Base-by-base conservation (phyloP, 108 stramenopile species). In the Parmales sp. region DNA sequence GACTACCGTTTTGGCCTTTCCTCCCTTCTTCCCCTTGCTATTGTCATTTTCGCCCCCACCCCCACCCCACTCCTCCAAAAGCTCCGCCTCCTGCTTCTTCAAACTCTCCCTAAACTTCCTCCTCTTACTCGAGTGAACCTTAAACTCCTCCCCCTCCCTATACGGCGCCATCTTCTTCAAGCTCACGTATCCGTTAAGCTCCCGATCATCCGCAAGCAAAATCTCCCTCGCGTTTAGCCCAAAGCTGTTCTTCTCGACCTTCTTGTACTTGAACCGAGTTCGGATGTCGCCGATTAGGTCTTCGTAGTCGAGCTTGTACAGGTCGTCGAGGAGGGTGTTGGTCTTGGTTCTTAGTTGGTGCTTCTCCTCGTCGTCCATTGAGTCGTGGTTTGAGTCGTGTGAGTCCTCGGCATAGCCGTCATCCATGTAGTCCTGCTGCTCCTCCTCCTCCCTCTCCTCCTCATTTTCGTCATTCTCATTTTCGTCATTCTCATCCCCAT, bases 221-320 rank as follows among this genome's bases (percentile, higher is more conserved):
- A 99, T 95, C 69, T 98, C 97, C 67, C 94, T 89, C 18, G 91
- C 76, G 18, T 85, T 80, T 65, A 99, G 75, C 4, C 98, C 98
- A 72, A 85, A 99, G 71, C 74, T 82, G 66, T 97, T 93, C 11
- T 78, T 45, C 39, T 89, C 87, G 4, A 99, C 98, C 41, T 85
- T 72, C 5, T 92, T 81, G 78, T 98, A 99, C 72, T 96, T 97
- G 85, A 99, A 99, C n/a, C 96, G 86, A 3, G 90, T 91, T 19
- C 92, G 94, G 82, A 94, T 83, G 39, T 88, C 96, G 9, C 90
- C 97, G 66, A 98, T 87, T 65, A 97, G 89, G 68, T 99, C 98
- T 72, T 99, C 98, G 74, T 97, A 99, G 77, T 97, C 98, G 8
- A 99, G 88, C 70, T 94, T 93, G 83, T 97, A 96, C 38, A 95